Evolutionary conservation across 2,329 filamentous ascomycete species (phyloP).

Genomic region (Lasiodiplodia sp.): DNA sequence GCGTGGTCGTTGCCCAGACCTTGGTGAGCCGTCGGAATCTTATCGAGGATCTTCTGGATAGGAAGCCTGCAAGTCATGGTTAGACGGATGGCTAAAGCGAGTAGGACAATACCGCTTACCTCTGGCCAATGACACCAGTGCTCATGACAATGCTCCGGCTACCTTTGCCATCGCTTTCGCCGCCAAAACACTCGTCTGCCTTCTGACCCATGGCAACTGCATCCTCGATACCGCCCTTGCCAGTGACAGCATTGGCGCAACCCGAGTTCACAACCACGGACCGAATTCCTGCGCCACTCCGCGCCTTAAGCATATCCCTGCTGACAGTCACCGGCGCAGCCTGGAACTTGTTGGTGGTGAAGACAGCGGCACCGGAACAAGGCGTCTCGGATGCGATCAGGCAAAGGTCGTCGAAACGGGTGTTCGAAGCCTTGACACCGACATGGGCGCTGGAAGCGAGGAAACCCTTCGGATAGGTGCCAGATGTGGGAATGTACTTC

Average conservation of each 20-base stretch:
- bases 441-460: slow-evolving; percentile 85
- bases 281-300: slow-evolving; percentile 73
- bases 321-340: slow-evolving; percentile 92
- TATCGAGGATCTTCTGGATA: slow-evolving; percentile 85
- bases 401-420: slow-evolving; percentile 87
- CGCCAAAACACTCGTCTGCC: slow-evolving; percentile 71
- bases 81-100: slow-evolving; percentile 5
- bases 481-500: slow-evolving; percentile 86
- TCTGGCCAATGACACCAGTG: slow-evolving; percentile 95
- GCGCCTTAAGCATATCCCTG: slow-evolving; percentile 71
- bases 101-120: slow-evolving; percentile 55
- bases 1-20: slow-evolving; percentile 78
- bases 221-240: slow-evolving; percentile 86
- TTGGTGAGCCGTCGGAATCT: slow-evolving; percentile 78
- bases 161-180: slow-evolving; percentile 53
- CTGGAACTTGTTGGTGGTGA: slow-evolving; percentile 98
- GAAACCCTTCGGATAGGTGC: slow-evolving; percentile 92
- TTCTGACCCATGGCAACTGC: slow-evolving; percentile 81
- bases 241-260: slow-evolving; percentile 96
- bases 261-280: slow-evolving; percentile 93
- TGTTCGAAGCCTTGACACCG: slow-evolving; percentile 93
- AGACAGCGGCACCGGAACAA: slow-evolving; percentile 88
- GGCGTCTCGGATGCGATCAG: slow-evolving; percentile 86
- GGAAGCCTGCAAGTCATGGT: slow-evolving; percentile 66
- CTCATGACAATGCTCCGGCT: slow-evolving; percentile 92